Base-by-base conservation (phyloP, 805 yeast species). In the Maudiozyma pseudohumilis region DNA sequence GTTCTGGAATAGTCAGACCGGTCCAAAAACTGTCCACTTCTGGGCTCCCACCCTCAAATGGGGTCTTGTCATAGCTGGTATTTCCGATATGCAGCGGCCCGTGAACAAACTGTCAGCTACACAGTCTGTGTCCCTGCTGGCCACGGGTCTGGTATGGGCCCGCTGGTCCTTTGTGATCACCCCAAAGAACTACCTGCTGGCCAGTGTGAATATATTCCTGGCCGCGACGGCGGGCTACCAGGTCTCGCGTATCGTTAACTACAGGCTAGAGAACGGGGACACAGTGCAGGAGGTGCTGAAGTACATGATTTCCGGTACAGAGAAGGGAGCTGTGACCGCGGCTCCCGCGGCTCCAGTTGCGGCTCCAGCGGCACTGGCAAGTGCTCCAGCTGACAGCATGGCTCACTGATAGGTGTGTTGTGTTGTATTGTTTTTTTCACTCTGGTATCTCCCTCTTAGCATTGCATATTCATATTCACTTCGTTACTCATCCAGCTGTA, bases 61-160 rank as follows among this genome's bases (percentile, higher is more conserved):
- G 98, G 70, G 83, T 12, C 69, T 89, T 44, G 97, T 92, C 21
- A 51, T 86, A 49, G 98, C 98, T 12, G 97, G 98, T 40, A 69
- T 85, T 44, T 79, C 72, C 54, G 98, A 89, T 61, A 66, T 81
- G 45, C 70, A 74, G 45, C 79, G 97, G 65, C 97, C 98, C 2
- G 95, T 86, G 28, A 96, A 89, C 54, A 79, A 80, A 52, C 70
- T 89, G 35, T 79, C 92, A 26, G 96, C 96, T 40, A 79, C 95
- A 18, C 65, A 61, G 39, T 55, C 50, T 21, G 43, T 55, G 40
- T 94, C 97, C 2, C 69, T 89, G 40, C 71, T 83, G 50, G 87
- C 88, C 33, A 89, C 98, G 1, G 98, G 96, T 39, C 75, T 76
- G 38, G 86, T 89, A 52, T 89, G 98, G 98, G 89, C 98, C 25